Evolutionary conservation across 768 basidiomycete species (phyloP), one percentile per base, ranked within the genome.

Genomic region (Russula abietina): DNA sequence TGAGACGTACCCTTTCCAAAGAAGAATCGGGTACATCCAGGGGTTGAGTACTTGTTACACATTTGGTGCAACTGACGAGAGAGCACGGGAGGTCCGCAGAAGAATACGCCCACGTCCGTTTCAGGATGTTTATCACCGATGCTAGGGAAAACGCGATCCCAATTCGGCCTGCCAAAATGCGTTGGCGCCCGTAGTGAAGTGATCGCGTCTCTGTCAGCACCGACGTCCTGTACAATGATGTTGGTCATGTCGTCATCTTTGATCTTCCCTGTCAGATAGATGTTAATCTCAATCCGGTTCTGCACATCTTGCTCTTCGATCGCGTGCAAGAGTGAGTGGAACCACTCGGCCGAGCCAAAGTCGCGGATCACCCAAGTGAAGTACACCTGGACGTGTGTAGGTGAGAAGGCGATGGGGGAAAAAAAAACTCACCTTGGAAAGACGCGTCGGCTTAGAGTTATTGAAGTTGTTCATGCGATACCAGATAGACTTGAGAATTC

Each of bases 321-420:
- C 24, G 95, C 94, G 68, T 91, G 85, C 63, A 98, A 78, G 33
- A 98, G 83, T 8, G 90, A 91, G 75, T 95, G 92, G 84, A 97
- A 96, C 91, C 91, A 93, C 72, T 92, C 91, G 5, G 91, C 90
- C 43, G 82, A 82, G 65, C 88, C 90, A 70, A 92, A 93, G 73
- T 95, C 93, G 68, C 91, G 88, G 72, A 96, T 96, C 70, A 95
- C 92, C 93, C 93, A 95, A 17, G 90, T 91, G 72, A 95, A 93
- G 79, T 93, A 93, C 53, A 91, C 86, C 81, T 64, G 54, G n/a
- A 26, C 9, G 24, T 12, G 45, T 45, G 10, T 38, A 36, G 12
- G 22, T 38, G n/a, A n/a, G 19, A 11, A 14, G 33, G 45, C 12
- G 26, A 57, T 17, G 24, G 26, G 19, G 8, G n/a, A 14, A 45